Evolutionary conservation across 2,329 filamentous ascomycete genomes (phyloP).

Genomic region (Penicillium sp.): DNA sequence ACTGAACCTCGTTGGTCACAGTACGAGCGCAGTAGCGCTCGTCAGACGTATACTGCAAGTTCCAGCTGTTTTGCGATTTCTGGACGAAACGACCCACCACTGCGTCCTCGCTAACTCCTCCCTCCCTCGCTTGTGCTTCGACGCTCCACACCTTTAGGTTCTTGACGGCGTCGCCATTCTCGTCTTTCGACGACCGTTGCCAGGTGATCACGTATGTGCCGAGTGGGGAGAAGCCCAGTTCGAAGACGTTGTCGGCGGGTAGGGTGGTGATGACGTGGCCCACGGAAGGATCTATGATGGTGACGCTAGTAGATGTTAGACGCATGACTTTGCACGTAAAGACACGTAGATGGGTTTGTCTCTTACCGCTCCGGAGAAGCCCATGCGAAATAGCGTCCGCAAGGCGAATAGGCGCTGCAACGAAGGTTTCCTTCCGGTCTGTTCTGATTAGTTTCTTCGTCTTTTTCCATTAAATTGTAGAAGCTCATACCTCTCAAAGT

Average conservation of each 20-base stretch:
- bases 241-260: slow-evolving; percentile 79
- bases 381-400: slow-evolving; percentile 94
- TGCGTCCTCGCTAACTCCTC: slow-evolving; percentile 58
- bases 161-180: slow-evolving; percentile 86
- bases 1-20: slow-evolving; percentile 96
- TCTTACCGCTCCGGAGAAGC: slow-evolving; percentile 73
- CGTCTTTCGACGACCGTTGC: slow-evolving; percentile 91
- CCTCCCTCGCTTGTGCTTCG: slow-evolving; percentile 59
- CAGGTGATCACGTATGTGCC: slow-evolving; percentile 95
- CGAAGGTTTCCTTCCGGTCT: slow-evolving; percentile 91
- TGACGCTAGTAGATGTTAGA: slow-evolving; percentile 54
- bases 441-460: slow-evolving; percentile 3
- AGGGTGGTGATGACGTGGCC: slow-evolving; percentile 73
- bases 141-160: slow-evolving; percentile 97
- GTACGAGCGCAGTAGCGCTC: slow-evolving; percentile 89
- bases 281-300: slow-evolving; percentile 73
- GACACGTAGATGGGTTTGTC: neutral
- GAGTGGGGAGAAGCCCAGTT: slow-evolving; percentile 87
- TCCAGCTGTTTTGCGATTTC: slow-evolving; percentile 93
- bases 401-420: slow-evolving; percentile 92
- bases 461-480: neutral
- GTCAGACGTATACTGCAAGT: slow-evolving; percentile 91
- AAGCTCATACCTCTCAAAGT: slow-evolving; percentile 58
- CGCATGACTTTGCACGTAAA: neutral
- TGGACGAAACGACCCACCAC: slow-evolving; percentile 89